Percentiles rank a stretch among this genome's conserved stretches.
Conservation (phyloP, 106 monocot species). For the Dendrobium officinale region DNA sequence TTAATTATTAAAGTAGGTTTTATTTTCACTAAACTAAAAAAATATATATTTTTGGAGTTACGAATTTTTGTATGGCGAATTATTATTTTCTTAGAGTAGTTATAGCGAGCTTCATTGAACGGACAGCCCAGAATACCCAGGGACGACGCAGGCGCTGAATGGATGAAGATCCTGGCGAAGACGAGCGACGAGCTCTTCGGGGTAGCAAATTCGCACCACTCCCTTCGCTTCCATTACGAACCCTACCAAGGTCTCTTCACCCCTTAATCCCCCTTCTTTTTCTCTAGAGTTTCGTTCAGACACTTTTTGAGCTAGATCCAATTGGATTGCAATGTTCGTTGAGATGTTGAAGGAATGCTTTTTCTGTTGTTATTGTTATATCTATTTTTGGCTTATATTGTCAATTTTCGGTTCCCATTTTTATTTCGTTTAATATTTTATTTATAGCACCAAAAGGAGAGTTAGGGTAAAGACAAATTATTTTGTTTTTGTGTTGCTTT, state of each 20-base stretch:
- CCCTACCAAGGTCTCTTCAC: conserved; percentile 24
- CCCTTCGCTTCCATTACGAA: conserved; percentile 24
- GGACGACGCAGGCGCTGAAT: background rate
- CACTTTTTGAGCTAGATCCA: background rate
- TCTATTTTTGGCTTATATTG: background rate
- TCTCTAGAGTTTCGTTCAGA: background rate
- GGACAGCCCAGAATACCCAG: background rate
- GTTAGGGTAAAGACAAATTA: background rate
- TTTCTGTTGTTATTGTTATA: background rate
- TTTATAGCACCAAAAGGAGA: background rate
- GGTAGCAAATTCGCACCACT: conserved; percentile 94
- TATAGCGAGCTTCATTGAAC: no score
- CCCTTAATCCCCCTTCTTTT: background rate
- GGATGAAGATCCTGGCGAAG: conserved; percentile 43
- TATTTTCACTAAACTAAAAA: no score
- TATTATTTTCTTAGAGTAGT: no score
- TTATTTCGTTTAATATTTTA: background rate
- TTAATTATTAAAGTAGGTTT: no score
- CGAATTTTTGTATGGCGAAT: no score
- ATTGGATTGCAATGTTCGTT: background rate
- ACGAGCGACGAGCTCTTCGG: conserved; percentile 79
- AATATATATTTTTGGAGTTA: no score
- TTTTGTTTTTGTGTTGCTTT: background rate
- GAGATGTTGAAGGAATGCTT: background rate
- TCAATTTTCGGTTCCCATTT: background rate